Evolutionary conservation across 225 moss, liverwort and hornwort species (phyloP).

Genomic region (Thuidium tamariscinum): DNA sequence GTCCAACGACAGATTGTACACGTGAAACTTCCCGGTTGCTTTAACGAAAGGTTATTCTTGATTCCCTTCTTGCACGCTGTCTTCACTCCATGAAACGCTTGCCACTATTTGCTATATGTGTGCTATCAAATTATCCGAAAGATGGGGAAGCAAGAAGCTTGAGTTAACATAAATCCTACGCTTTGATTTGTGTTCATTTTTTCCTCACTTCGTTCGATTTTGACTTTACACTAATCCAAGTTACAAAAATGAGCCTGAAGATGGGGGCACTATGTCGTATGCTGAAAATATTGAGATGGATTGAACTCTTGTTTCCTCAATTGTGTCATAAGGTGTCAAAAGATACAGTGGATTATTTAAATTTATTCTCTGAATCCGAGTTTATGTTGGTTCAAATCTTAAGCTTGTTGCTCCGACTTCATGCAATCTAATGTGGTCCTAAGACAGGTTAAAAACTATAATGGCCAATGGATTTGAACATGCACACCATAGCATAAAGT

Average conservation of each 20-base stretch:
- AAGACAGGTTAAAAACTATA: not conserved
- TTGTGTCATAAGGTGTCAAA: not conserved
- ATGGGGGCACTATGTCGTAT: not conserved
- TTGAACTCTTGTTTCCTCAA: not conserved
- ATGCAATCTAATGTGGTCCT: not conserved
- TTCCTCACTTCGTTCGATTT: not conserved
- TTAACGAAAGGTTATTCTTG: conserved; percentile 38
- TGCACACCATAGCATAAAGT: not conserved
- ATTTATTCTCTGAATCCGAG: not conserved
- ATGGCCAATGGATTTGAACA: not conserved
- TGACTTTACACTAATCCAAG: not conserved
- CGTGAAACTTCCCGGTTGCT: conserved; percentile 69
- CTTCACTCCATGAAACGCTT: not conserved
- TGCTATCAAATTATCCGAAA: not conserved
- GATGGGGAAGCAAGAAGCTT: not conserved
- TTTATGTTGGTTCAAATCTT: not conserved
- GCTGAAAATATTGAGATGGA: not conserved
- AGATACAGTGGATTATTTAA: not conserved
- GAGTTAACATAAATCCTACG: not conserved
- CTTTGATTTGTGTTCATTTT: not conserved
- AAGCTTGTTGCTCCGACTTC: not conserved
- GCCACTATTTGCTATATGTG: not conserved
- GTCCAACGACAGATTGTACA: conserved; percentile 46
- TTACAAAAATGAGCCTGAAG: not conserved
- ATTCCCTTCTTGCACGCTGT: not conserved